These are phyloP conservation scores for Inga leiocalycina DNA, from an alignment of 306 rosid species.

Conservation along the genomic window DNA sequence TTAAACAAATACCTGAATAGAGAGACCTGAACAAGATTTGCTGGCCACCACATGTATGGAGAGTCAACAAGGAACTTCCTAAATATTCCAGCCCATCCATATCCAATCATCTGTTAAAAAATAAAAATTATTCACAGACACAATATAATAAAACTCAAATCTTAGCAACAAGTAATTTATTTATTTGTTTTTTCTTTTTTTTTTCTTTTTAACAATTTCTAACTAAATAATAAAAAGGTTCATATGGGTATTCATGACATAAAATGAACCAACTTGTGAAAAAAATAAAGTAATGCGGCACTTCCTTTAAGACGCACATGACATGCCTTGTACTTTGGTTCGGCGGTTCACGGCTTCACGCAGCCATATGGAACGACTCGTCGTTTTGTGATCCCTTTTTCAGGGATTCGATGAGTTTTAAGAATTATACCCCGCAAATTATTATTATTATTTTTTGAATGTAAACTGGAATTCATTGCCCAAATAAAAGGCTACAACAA, in stretches of 20 bases:
- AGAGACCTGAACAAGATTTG: slow-evolving; percentile 84
- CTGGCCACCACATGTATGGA: slow-evolving; percentile 98
- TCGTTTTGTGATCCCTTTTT: neutral
- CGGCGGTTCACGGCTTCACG: neutral
- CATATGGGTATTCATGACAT: neutral
- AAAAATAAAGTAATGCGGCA: neutral
- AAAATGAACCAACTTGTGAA: neutral
- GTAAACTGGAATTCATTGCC: too few relatives aligned
- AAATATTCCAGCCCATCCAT: slow-evolving; percentile 96
- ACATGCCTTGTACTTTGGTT: neutral
- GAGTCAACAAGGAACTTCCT: slow-evolving; percentile 83
- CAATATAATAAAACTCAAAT: neutral
- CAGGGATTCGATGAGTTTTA: neutral
- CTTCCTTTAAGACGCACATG: neutral
- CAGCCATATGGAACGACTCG: neutral
- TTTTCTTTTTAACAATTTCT: neutral
- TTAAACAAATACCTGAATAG: slow-evolving; percentile 60
- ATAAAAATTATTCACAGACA: neutral
- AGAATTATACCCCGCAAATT: neutral
- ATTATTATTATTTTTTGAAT: too few relatives aligned
- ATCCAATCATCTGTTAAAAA: slow-evolving; percentile 77
- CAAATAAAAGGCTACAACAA: too few relatives aligned
- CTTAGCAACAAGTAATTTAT: neutral
- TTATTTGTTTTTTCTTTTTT: neutral
- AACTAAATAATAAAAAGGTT: too few relatives aligned